phyloP scores from a whole-genome alignment of 768 basidiomycete genomes.

The Kwoniella dejecticola region DNA sequence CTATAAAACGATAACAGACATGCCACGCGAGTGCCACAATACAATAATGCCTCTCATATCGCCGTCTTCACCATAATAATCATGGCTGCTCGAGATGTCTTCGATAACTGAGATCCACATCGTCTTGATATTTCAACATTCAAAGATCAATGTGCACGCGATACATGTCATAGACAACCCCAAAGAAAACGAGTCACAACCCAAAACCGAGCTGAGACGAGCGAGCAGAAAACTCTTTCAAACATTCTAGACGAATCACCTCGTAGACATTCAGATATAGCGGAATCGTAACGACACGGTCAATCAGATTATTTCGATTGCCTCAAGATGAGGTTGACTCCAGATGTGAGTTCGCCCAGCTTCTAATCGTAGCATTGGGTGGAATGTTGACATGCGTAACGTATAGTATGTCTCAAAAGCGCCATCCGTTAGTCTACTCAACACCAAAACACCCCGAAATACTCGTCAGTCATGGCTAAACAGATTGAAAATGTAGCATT shows the following conservation, averaged over 20 bases:
- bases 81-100: background rate
- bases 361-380: no score
- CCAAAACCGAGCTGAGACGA: background rate
- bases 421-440: slow-evolving; percentile 41
- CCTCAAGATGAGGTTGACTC: slow-evolving; percentile 52
- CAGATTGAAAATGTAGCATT: slow-evolving; percentile 37
- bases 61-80: background rate
- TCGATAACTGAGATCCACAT: background rate
- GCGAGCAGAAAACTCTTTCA: background rate
- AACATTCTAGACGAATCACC: no score
- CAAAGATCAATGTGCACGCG: background rate
- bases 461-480: slow-evolving; percentile 17
- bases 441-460: background rate
- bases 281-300: background rate
- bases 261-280: background rate
- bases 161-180: background rate
- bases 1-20: background rate
- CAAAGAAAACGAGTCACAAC: background rate
- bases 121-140: background rate
- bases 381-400: slow-evolving; percentile 1
- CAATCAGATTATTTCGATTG: background rate
- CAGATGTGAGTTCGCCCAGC: slow-evolving; percentile 53
- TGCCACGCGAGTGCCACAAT: background rate
- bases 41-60: background rate
- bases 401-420: slow-evolving; percentile 45